Percentiles rank a stretch among this genome's conserved stretches.
Conservation (phyloP, 2,329 filamentous ascomycete genomes). For the Penicillium aurantiogriseum region DNA sequence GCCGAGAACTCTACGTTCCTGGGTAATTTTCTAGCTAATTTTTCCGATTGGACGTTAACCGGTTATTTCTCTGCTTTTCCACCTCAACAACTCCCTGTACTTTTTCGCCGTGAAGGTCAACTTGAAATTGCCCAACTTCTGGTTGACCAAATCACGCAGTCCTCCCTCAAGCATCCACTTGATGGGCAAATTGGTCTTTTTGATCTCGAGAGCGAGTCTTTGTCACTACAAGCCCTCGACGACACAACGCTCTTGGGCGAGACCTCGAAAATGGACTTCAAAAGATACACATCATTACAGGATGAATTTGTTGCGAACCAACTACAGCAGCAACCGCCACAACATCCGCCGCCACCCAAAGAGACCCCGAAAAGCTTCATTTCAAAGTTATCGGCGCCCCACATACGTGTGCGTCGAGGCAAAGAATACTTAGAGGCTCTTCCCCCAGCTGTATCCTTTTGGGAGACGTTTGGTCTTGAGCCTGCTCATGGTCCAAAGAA, state of each 20-base stretch:
- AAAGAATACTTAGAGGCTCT: slow-evolving; percentile 55
- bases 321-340: slow-evolving; percentile 14
- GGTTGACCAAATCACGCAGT: slow-evolving; percentile 46
- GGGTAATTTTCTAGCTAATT: slow-evolving; percentile 40
- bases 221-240: slow-evolving; percentile 30
- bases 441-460: slow-evolving; percentile 57
- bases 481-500: slow-evolving; percentile 58
- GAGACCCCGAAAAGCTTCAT: slow-evolving; percentile 36
- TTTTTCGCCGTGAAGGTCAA: slow-evolving; percentile 36
- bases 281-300: slow-evolving; percentile 36
- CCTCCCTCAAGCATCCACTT: slow-evolving; percentile 40
- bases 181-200: slow-evolving; percentile 29
- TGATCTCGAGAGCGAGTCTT: slow-evolving; percentile 28
- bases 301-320: slow-evolving; percentile 24
- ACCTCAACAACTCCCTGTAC: slow-evolving; percentile 31
- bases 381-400: slow-evolving; percentile 49
- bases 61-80: slow-evolving; percentile 41
- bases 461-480: slow-evolving; percentile 60
- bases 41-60: slow-evolving; percentile 41
- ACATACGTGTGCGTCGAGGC: slow-evolving; percentile 55
- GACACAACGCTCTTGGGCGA: slow-evolving; percentile 30
- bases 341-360: slow-evolving; percentile 20
- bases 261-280: slow-evolving; percentile 37
- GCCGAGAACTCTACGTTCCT: slow-evolving; percentile 38
- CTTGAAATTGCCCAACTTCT: slow-evolving; percentile 43